Conservation (phyloP, 2,329 filamentous ascomycete species). For the Neurospora sp. region DNA sequence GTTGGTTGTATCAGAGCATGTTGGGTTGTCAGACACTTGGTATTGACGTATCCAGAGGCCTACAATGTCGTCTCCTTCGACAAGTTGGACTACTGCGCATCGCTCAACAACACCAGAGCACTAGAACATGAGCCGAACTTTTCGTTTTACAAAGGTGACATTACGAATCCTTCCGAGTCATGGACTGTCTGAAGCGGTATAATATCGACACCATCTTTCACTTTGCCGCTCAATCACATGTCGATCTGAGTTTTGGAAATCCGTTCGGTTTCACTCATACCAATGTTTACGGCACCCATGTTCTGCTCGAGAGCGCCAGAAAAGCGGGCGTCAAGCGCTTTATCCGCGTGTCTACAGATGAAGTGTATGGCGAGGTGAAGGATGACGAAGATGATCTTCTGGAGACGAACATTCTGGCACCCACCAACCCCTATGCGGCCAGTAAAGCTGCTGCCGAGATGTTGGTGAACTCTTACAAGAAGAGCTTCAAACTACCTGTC, state of each 20-base stretch:
- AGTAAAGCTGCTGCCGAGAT: conserved; percentile 77
- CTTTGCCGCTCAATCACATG: conserved; percentile 78
- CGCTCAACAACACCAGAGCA: conserved; percentile 66
- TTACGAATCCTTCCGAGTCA: conserved; percentile 62
- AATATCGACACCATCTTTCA: conserved; percentile 73
- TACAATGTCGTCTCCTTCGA: conserved; percentile 79
- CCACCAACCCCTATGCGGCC: conserved; percentile 74
- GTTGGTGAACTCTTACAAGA: conserved; percentile 78
- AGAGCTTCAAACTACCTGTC: conserved; percentile 69
- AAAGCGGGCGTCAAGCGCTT: conserved; percentile 62
- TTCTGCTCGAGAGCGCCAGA: conserved; percentile 66
- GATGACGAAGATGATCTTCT: conserved; percentile 61
- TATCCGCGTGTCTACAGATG: conserved; percentile 75
- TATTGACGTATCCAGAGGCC: conserved; percentile 58
- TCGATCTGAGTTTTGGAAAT: conserved; percentile 74
- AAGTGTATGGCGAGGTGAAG: conserved; percentile 74
- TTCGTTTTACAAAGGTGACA: conserved; percentile 68
- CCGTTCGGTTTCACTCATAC: conserved; percentile 73
- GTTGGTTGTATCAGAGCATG: conserved; percentile 48
- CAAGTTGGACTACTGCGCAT: conserved; percentile 75
- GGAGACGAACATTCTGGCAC: conserved; percentile 64
- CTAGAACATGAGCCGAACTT: conserved; percentile 63
- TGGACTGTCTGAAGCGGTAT: conserved; percentile 59
- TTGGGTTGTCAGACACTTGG: conserved; percentile 73
- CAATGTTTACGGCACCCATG: conserved; percentile 78